phyloP scores from a whole-genome alignment of 768 basidiomycete species.

The Tremella mesenterica region DNA sequence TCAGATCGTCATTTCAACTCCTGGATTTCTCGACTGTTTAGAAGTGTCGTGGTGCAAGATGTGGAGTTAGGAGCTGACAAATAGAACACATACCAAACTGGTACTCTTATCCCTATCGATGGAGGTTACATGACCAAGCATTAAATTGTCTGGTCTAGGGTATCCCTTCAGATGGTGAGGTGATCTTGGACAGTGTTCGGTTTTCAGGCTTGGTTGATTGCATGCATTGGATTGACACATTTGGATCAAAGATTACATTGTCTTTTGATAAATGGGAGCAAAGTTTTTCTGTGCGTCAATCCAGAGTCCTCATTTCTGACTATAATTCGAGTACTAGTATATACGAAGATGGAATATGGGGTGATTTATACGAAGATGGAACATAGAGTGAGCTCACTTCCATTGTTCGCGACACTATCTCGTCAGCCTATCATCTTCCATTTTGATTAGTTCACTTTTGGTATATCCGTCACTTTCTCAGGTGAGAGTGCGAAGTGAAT shows the following conservation, averaged over 20 bases:
- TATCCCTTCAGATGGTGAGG: not conserved
- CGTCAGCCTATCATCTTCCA: too few relatives aligned
- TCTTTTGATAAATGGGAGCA: slow-evolving; percentile 22
- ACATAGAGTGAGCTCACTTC: slow-evolving; percentile 10
- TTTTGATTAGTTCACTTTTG: too few relatives aligned
- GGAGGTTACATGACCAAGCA: not conserved
- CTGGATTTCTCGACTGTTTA: too few relatives aligned
- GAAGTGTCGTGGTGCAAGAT: too few relatives aligned
- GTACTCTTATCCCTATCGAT: not conserved
- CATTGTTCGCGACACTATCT: slow-evolving; percentile 22
- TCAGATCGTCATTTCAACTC: too few relatives aligned
- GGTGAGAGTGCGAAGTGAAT: too few relatives aligned
- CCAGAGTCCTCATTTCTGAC: not conserved
- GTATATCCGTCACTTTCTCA: too few relatives aligned
- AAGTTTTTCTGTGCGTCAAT: slow-evolving; percentile 7
- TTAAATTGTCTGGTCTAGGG: not conserved
- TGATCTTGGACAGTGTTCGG: not conserved
- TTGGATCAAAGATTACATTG: slow-evolving; percentile 8
- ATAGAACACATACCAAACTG: not conserved
- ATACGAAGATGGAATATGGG: not conserved
- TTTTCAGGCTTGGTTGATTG: too few relatives aligned
- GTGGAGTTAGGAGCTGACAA: not conserved
- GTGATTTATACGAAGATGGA: not conserved
- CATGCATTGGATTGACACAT: too few relatives aligned
- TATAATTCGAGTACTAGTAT: not conserved